Conservation (phyloP, 805 yeast genomes). For the Candida orba region DNA sequence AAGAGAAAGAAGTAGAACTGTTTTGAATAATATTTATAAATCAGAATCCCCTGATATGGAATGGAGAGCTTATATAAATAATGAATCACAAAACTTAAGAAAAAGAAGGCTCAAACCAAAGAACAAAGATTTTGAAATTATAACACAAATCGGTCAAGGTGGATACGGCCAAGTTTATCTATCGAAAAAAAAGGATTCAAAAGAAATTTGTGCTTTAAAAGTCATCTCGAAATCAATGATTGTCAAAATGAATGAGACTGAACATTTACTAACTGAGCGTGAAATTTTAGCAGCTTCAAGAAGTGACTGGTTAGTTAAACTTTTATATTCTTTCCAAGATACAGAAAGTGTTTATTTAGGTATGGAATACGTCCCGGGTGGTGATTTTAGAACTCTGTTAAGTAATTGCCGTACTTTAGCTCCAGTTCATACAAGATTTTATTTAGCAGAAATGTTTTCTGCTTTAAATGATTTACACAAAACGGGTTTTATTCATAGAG, state of each 20-base stretch:
- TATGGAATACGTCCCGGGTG: slow-evolving; percentile 99
- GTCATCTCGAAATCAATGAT: slow-evolving; percentile 81
- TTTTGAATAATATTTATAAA: slow-evolving; percentile 45
- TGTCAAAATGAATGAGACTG: slow-evolving; percentile 86
- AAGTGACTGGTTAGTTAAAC: slow-evolving; percentile 91
- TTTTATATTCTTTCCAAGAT: slow-evolving; percentile 93
- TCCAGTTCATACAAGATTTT: slow-evolving; percentile 94
- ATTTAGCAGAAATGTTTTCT: slow-evolving; percentile 92
- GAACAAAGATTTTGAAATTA: slow-evolving; percentile 91
- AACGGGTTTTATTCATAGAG: slow-evolving; percentile 94
- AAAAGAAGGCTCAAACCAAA: slow-evolving; percentile 87
- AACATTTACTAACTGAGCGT: slow-evolving; percentile 92
- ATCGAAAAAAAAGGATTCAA: slow-evolving; percentile 89
- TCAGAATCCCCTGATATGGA: slow-evolving; percentile 33
- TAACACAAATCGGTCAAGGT: slow-evolving; percentile 99
- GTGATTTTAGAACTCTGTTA: slow-evolving; percentile 90
- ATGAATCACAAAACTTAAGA: slow-evolving; percentile 79
- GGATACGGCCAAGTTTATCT: slow-evolving; percentile 98
- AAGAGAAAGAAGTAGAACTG: slow-evolving; percentile 71
- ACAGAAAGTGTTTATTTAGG: slow-evolving; percentile 84
- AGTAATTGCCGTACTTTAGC: slow-evolving; percentile 89
- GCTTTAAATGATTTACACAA: slow-evolving; percentile 91
- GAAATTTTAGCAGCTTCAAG: slow-evolving; percentile 95
- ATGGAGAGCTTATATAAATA: slow-evolving; percentile 75
- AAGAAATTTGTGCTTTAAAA: slow-evolving; percentile 92